These are phyloP conservation scores for Starmerella asiatica DNA, from an alignment of 805 yeast genomes.

Conservation along the genomic window DNA sequence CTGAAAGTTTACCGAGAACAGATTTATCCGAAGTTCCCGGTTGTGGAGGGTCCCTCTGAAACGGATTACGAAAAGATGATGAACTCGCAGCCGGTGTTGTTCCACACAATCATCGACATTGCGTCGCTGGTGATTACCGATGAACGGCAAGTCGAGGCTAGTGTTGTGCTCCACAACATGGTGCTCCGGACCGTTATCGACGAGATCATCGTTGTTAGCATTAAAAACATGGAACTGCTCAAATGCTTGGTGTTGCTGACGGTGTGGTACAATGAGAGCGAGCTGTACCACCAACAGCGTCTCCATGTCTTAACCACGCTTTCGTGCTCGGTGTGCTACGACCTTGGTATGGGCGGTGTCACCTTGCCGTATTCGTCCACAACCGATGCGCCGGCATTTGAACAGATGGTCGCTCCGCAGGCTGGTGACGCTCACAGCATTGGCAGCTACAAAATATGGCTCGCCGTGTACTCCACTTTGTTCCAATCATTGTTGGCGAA, in stretches of 20 bases:
- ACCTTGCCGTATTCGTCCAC: constrained; percentile 22
- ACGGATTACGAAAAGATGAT: constrained; percentile 38
- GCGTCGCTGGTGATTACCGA: constrained; percentile 31
- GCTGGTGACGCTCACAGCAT: constrained; percentile 30
- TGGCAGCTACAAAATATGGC: constrained; percentile 40
- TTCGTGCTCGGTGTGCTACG: constrained; percentile 57
- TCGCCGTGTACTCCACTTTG: constrained; percentile 15
- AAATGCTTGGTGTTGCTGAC: constrained; percentile 48
- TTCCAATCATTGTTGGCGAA: constrained; percentile 37
- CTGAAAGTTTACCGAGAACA: constrained; percentile 37
- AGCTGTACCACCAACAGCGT: constrained; percentile 64
- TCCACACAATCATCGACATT: constrained; percentile 51
- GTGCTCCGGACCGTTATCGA: constrained; percentile 26
- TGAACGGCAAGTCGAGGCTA: constrained; percentile 24
- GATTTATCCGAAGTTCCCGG: constrained; percentile 40
- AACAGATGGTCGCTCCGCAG: constrained; percentile 29
- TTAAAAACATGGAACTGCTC: constrained; percentile 54
- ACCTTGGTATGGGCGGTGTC: constrained; percentile 52
- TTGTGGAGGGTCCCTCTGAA: constrained; percentile 38
- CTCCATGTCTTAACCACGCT: constrained; percentile 55
- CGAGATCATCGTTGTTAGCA: constrained; percentile 57
- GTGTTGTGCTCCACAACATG: constrained; percentile 21
- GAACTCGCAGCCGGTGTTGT: constrained; percentile 42
- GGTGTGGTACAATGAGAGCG: constrained; percentile 76
- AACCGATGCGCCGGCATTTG: constrained; percentile 20